Percentiles rank a stretch among this genome's conserved stretches.
phyloP scores from a whole-genome alignment of 345 rosid genomes.

The Eucalyptus marginata region DNA sequence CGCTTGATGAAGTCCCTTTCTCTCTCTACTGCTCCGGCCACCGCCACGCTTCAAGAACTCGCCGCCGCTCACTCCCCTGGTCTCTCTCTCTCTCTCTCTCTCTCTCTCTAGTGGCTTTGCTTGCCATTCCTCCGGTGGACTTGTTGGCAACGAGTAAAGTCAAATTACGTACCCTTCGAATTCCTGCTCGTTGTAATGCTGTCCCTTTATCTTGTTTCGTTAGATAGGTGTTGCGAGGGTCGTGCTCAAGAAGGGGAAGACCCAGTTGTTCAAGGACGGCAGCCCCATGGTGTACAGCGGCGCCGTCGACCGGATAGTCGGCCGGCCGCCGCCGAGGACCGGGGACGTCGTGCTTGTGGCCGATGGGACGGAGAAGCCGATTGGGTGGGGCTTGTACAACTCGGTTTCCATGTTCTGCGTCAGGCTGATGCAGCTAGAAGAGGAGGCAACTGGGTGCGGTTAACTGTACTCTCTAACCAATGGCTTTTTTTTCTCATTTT shows the following conservation, averaged over 20 bases:
- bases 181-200: not conserved
- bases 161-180: not conserved
- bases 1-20: not conserved
- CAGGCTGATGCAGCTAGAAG: constrained; percentile 90
- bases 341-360: constrained; percentile 87
- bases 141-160: not conserved
- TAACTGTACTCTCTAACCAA: not conserved
- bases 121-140: not conserved
- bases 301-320: constrained; percentile 78
- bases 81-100: not conserved
- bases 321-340: constrained; percentile 71
- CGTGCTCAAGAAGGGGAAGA: constrained; percentile 83
- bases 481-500: not conserved
- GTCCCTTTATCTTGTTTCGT: not conserved
- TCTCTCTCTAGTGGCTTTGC: not conserved
- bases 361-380: constrained; percentile 71
- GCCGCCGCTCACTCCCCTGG: not conserved
- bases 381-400: constrained; percentile 84
- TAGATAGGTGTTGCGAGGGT: constrained; percentile 60
- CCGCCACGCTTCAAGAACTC: not conserved
- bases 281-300: constrained; percentile 92
- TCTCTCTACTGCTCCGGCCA: not conserved
- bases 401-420: constrained; percentile 84
- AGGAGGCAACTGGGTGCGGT: constrained; percentile 53
- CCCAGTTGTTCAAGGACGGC: constrained; percentile 82